Evolutionary conservation across 306 rosid species (phyloP), one percentile per base, ranked within the genome.

Genomic region (Pyrus bretschneideri): DNA sequence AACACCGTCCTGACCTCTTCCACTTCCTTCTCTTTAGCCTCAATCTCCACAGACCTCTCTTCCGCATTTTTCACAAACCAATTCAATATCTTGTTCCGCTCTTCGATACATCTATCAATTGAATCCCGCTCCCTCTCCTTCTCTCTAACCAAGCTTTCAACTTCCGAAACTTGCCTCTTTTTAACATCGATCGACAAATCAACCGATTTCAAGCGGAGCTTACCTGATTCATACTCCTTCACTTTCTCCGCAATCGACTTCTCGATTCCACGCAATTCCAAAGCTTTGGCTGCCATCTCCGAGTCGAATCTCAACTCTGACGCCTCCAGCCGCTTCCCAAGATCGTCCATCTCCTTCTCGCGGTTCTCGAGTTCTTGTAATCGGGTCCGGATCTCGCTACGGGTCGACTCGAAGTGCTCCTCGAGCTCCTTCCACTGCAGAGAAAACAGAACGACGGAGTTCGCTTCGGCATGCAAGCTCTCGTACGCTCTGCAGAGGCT

Each of bases 371-470:
- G 31, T n/a, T 31, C 51, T 22, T 12, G 58, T 4, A 59, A 67
- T 21, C 46, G 74, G n/a, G 45, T 45, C 11, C 17, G 69, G 11
- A 84, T 64, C 59, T 42, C 23, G 22, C 69, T 80, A 22, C 75
- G 75, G 11, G 61, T 45, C 15, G 83, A 81, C 13, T 83, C 86
- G 3, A 84, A 86, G 52, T 89, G 89, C 29, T 76, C 79, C 73
- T 84, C 87, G 7, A 42, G 69, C 29, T 52, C 65, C 54, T 62
- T 65, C 71, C 67, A 52, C 23, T 60, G 70, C 64, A 52, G 63
- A 31, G 78, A 68, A 31, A 86, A 69, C 31, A 54, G n/a, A 27
- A 82, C 42, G 38, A 86, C 11, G 1, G 83, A 69, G 6, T 83
- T 58, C 54, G 93, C 76, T 62, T 79, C 78, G 3, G 80, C 55